Percentiles rank a stretch among this genome's conserved stretches.
phyloP scores from a whole-genome alignment of 345 rosid genomes.

The Mercurialis annua region DNA sequence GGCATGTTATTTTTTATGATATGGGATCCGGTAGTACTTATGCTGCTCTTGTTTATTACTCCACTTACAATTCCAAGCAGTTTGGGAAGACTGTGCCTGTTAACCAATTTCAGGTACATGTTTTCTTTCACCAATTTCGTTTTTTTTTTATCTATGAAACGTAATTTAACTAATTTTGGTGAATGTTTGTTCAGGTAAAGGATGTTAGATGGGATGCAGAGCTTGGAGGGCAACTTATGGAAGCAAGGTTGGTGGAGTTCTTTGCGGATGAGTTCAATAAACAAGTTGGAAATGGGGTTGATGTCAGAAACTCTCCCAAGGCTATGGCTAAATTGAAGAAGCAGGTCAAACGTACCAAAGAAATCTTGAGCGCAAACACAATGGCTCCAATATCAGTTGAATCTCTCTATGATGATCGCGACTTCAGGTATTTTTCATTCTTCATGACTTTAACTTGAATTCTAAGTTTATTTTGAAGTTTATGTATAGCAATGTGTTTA shows the following conservation, averaged over 20 bases:
- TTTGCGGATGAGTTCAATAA: constrained; percentile 96
- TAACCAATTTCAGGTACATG: constrained; percentile 88
- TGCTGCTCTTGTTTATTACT: constrained; percentile 84
- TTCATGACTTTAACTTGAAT: background rate
- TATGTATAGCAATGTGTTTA: background rate
- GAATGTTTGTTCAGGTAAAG: constrained; percentile 56
- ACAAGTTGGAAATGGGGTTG: constrained; percentile 80
- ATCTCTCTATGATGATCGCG: constrained; percentile 84
- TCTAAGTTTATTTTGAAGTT: constrained; percentile 6
- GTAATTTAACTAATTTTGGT: too few species aligned
- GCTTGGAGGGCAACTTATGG: constrained; percentile 95
- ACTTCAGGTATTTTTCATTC: constrained; percentile 63
- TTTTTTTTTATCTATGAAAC: too few species aligned
- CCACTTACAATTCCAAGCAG: constrained; percentile 78
- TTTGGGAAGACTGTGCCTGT: constrained; percentile 80
- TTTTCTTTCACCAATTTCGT: too few species aligned
- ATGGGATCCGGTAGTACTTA: constrained; percentile 95
- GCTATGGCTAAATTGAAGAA: constrained; percentile 99
- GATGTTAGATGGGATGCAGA: constrained; percentile 97
- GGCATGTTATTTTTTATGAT: constrained; percentile 89
- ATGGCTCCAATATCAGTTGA: constrained; percentile 92
- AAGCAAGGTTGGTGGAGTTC: constrained; percentile 74
- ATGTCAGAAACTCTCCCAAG: constrained; percentile 86
- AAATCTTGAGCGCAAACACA: constrained; percentile 91
- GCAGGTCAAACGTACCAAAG: constrained; percentile 98